Evolutionary conservation across 2,329 filamentous ascomycete genomes (phyloP).

Genomic region (Ophiostoma sp.): DNA sequence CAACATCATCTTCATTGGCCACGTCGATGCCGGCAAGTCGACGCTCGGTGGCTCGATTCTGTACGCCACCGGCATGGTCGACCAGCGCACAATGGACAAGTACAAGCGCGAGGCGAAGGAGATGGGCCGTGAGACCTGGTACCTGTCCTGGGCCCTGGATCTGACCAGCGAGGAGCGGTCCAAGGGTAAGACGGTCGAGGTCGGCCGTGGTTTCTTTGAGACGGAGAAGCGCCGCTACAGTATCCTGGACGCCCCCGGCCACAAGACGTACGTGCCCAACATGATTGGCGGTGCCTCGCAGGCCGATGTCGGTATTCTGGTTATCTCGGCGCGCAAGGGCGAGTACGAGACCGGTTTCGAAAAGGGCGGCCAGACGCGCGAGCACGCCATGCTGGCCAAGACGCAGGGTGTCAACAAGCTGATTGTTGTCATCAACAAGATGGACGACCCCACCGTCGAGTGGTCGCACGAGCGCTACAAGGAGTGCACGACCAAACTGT

Average conservation of each 20-base stretch:
- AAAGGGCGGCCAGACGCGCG: constrained; percentile 90
- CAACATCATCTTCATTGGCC: constrained; percentile 94
- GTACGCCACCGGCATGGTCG: constrained; percentile 97
- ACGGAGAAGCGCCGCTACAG: constrained; percentile 95
- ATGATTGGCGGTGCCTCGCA: constrained; percentile 95
- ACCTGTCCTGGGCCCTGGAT: constrained; percentile 97
- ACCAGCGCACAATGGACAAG: constrained; percentile 96
- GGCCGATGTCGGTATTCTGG: constrained; percentile 89
- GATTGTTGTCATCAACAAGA: constrained; percentile 95
- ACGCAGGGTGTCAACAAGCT: constrained; percentile 98
- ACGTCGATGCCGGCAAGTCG: constrained; percentile 98
- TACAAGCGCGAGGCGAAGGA: constrained; percentile 98
- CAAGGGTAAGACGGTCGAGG: constrained; percentile 98
- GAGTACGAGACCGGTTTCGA: constrained; percentile 99
- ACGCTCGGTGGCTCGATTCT: constrained; percentile 92
- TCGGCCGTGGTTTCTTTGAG: constrained; percentile 94
- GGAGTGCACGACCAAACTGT: constrained; percentile 88
- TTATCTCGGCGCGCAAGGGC: constrained; percentile 94
- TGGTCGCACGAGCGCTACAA: constrained; percentile 93
- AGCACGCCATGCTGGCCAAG: constrained; percentile 90
- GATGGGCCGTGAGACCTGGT: constrained; percentile 95
- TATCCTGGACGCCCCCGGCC: constrained; percentile 92
- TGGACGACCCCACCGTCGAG: constrained; percentile 95
- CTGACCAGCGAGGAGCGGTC: constrained; percentile 93
- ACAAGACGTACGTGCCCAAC: constrained; percentile 97